Evolutionary conservation across 2,329 filamentous ascomycete genomes (phyloP), one percentile per base, ranked within the genome.

Genomic region (Hansfordia pulvinata): DNA sequence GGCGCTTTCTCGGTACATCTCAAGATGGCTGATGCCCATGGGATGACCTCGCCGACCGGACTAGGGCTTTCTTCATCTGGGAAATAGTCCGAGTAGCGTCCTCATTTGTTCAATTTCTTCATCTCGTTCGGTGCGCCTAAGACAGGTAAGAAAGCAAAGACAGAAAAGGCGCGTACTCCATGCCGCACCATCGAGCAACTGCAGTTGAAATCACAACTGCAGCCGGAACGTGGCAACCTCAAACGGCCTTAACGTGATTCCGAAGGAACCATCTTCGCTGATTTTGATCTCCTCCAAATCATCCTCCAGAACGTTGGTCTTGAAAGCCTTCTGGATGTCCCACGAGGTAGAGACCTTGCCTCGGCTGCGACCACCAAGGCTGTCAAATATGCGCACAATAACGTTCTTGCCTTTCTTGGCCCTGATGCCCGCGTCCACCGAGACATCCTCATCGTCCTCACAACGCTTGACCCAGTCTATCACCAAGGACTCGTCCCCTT

Each of bases 381-480:
- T 78, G 49, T 98, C 90, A 46, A 92, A 98, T 12, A 94, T 63
- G 2, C 90, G 68, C 31, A 94, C 38, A 32, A 98, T 76, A 24
- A 96, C 66, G 47, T 81, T 92, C 49, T 70, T 69, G 1, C 83
- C 85, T 39, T 71, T 68, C 30, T 80, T 71, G 37, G 60, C 60
- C 3, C 69, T 66, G 17, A 88, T 54, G 19, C 69, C 67, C 13
- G 69, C 68, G 3, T 61, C 64, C 10, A 63, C 53, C 23, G 64
- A 71, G 22, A 85, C 68, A 38, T 85, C 81, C 42, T 78, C 75
- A 38, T 88, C 81, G 41, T 88, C 81, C 46, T 88, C 81, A n/a
- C 83, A 90, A 30, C 90, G 77, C 65, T 98, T 98, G 50, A 98
- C 67, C 1, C 76, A 78, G 47, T 98, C 90, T 1, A 98, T 60